Evolutionary conservation across 352 stramenopile genomes (phyloP).

Genomic region (Globisporangium rhizosaccharum): DNA sequence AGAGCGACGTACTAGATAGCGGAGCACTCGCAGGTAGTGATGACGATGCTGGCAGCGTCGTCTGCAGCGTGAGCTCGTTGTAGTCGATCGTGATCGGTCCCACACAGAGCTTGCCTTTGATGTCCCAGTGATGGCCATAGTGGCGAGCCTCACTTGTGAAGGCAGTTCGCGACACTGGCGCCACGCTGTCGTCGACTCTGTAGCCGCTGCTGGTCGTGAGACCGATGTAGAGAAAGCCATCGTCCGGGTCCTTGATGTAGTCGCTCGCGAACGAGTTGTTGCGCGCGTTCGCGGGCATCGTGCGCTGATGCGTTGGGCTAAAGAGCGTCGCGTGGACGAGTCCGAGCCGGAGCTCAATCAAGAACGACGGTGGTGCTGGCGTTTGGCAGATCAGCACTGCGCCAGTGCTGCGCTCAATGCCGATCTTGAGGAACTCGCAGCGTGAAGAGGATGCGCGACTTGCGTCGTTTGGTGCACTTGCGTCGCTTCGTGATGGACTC

Average conservation of each 20-base stretch:
- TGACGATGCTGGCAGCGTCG: constrained; percentile 15
- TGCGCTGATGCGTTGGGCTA: constrained; percentile 11
- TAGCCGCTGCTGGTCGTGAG: constrained; percentile 37
- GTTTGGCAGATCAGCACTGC: constrained; percentile 29
- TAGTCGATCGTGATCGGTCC: constrained; percentile 56
- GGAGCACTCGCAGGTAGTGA: background rate
- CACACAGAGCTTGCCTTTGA: constrained; percentile 58
- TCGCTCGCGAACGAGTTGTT: constrained; percentile 54
- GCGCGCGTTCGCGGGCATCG: constrained; percentile 7
- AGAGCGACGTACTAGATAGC: constrained; percentile 2
- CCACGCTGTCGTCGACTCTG: constrained; percentile 2
- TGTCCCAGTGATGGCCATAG: constrained; percentile 22
- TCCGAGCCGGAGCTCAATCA: constrained; percentile 54
- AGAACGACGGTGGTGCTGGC: constrained; percentile 25
- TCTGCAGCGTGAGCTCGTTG: constrained; percentile 42
- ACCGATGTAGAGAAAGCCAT: constrained; percentile 71
- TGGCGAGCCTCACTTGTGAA: constrained; percentile 4
- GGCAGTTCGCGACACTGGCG: constrained; percentile 5
- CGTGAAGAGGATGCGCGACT: background rate
- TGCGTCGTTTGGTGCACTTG: background rate
- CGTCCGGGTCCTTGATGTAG: constrained; percentile 55
- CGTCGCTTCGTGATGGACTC: too few species aligned
- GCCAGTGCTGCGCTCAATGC: constrained; percentile 41
- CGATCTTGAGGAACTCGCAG: constrained; percentile 31
- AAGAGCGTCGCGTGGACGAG: constrained; percentile 39